Percentiles rank a stretch among this genome's conserved stretches.
These are phyloP conservation scores for Kodamaea kaohsiungensis DNA, from an alignment of 805 yeast species.

Conservation along the genomic window DNA sequence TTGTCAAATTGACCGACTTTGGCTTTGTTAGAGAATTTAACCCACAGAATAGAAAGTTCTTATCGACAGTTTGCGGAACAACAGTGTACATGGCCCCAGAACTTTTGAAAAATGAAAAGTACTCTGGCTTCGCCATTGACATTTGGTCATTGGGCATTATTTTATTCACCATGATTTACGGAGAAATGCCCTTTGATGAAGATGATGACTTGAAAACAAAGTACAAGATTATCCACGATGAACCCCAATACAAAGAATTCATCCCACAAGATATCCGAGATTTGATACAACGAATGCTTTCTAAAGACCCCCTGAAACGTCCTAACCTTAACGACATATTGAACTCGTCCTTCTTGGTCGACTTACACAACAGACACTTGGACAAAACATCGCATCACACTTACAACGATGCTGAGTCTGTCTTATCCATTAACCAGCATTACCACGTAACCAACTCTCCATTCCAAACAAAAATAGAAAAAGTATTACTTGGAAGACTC, in stretches of 20 bases:
- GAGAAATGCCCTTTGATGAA: slow-evolving; percentile 89
- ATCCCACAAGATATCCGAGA: slow-evolving; percentile 51
- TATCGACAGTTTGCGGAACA: slow-evolving; percentile 91
- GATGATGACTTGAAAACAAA: slow-evolving; percentile 70
- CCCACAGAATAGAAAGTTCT: slow-evolving; percentile 45
- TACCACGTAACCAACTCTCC: slow-evolving; percentile 35
- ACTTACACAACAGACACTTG: slow-evolving; percentile 29
- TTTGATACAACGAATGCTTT: slow-evolving; percentile 55
- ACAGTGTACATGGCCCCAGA: slow-evolving; percentile 98
- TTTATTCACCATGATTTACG: slow-evolving; percentile 78
- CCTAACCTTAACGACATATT: slow-evolving; percentile 47
- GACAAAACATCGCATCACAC: slow-evolving; percentile 19
- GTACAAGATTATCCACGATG: slow-evolving; percentile 58
- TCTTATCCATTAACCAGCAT: slow-evolving; percentile 41
- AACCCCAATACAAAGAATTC: slow-evolving; percentile 56
- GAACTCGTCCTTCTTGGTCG: slow-evolving; percentile 36
- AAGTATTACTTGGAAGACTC: slow-evolving; percentile 57
- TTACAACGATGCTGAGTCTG: slow-evolving; percentile 34
- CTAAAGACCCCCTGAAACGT: slow-evolving; percentile 65
- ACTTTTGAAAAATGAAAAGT: slow-evolving; percentile 63
- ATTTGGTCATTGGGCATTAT: slow-evolving; percentile 93
- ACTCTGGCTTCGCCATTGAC: slow-evolving; percentile 80
- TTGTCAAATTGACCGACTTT: slow-evolving; percentile 83
- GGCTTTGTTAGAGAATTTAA: slow-evolving; percentile 85
- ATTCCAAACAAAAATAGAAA: slow-evolving; percentile 64